Evolutionary conservation across 331 rosid species (phyloP).

Genomic region (Saraca asoca): DNA sequence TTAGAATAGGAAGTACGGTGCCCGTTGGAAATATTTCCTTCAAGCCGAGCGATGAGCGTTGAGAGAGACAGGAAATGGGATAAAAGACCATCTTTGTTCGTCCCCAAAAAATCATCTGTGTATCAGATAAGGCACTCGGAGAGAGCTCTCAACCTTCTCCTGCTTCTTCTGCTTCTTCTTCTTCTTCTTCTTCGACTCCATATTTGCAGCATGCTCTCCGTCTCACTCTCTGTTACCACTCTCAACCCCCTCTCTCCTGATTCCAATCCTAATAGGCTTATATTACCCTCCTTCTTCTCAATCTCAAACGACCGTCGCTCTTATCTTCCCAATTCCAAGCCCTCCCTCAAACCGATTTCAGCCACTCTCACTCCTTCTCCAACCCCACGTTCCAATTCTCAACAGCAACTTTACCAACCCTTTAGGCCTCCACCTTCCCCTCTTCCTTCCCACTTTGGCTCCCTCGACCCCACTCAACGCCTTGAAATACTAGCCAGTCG

Average conservation of each 20-base stretch:
- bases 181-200: too few relatives aligned
- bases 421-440: conserved; percentile 80
- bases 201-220: not conserved
- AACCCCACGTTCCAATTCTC: conserved; percentile 6
- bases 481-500: conserved; percentile 67
- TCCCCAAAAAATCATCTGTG: too few relatives aligned
- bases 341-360: conserved; percentile 36
- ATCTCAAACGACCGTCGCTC: conserved; percentile 24
- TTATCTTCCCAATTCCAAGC: conserved; percentile 8
- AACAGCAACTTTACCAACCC: conserved; percentile 70
- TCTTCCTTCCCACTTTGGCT: conserved; percentile 50
- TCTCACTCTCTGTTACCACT: conserved; percentile 4
- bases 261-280: not conserved
- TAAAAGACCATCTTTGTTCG: too few relatives aligned
- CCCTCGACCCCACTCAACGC: conserved; percentile 53
- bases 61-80: too few relatives aligned
- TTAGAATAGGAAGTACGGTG: too few relatives aligned
- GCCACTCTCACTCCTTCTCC: conserved; percentile 33
- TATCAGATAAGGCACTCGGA: too few relatives aligned
- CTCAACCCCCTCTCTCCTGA: conserved; percentile 18
- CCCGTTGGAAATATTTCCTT: too few relatives aligned
- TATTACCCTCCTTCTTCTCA: not conserved
- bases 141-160: too few relatives aligned
- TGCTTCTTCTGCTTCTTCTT: not conserved
- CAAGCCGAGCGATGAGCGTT: too few relatives aligned